Conservation (phyloP, 306 rosid genomes). For the Sechiopsis laciniata region DNA sequence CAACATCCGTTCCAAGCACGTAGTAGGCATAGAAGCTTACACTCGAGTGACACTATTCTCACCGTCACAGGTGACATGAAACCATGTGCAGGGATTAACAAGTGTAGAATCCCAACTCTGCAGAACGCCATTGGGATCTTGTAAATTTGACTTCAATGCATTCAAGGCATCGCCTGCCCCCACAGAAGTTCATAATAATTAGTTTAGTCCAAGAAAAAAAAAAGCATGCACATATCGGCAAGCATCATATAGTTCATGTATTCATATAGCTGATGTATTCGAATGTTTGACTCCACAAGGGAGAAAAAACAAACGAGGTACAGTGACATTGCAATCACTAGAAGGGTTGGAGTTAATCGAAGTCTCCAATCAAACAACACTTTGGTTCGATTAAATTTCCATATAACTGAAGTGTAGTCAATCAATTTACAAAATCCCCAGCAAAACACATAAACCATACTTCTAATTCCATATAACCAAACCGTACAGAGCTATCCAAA, state of each 20-base stretch:
- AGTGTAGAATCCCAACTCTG: conserved; percentile 93
- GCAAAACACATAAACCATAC: conserved; percentile 6
- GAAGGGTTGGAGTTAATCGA: neutral
- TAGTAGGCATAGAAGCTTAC: conserved; percentile 44
- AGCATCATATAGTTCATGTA: too few relatives aligned
- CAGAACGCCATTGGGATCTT: conserved; percentile 78
- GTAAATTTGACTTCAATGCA: conserved; percentile 62
- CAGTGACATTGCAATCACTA: neutral
- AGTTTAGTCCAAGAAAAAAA: conserved; percentile 17
- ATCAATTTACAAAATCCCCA: neutral
- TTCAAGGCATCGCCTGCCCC: conserved; percentile 79
- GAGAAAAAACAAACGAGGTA: neutral
- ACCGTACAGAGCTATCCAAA: neutral
- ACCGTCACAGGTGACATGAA: conserved; percentile 77
- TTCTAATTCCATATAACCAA: conserved; percentile 10
- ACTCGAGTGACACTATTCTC: conserved; percentile 75
- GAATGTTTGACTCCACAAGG: too few relatives aligned
- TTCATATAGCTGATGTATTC: too few relatives aligned
- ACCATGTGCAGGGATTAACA: conserved; percentile 96
- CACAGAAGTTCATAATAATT: neutral
- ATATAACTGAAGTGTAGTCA: neutral
- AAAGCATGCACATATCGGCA: neutral
- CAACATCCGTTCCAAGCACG: neutral
- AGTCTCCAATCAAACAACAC: neutral
- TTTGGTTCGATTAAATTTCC: neutral